phyloP scores from a whole-genome alignment of 1,284 basidiomycete species.

The Leccinum ambiguum region DNA sequence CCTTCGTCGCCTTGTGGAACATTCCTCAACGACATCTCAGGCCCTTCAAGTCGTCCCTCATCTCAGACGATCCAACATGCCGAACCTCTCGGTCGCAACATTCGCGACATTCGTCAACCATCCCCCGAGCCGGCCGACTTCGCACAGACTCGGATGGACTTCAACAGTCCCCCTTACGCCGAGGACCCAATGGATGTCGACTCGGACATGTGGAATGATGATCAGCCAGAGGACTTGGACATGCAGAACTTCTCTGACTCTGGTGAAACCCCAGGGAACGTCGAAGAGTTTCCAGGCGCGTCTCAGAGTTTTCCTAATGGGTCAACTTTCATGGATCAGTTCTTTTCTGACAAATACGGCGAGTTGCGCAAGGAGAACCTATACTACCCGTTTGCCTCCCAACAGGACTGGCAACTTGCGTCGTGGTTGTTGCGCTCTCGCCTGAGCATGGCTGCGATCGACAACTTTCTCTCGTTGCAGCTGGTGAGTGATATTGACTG shows the following conservation, averaged over 20 bases:
- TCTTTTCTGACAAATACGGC: no score
- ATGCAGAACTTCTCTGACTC: not conserved
- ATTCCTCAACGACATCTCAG: not conserved
- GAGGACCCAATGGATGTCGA: not conserved
- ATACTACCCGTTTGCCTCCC: no score
- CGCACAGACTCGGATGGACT: not conserved
- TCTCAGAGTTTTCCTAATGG: not conserved
- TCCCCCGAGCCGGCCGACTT: not conserved
- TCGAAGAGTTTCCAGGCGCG: not conserved
- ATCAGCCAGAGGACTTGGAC: not conserved
- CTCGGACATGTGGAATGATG: not conserved
- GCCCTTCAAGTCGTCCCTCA: not conserved
- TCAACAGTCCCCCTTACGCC: not conserved
- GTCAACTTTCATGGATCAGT: constrained; percentile 9
- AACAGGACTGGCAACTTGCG: no score
- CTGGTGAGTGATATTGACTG: not conserved
- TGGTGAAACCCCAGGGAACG: not conserved
- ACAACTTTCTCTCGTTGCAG: not conserved
- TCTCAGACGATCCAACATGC: not conserved
- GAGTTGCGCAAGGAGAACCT: no score
- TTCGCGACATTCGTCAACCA: not conserved
- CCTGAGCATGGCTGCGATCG: not conserved
- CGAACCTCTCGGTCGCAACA: not conserved
- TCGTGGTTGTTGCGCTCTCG: no score
- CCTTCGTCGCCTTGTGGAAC: not conserved